Evolutionary conservation across 1,139 yeast species (phyloP), one percentile per base, ranked within the genome.

Genomic region (Yamadazyma dendronema): DNA sequence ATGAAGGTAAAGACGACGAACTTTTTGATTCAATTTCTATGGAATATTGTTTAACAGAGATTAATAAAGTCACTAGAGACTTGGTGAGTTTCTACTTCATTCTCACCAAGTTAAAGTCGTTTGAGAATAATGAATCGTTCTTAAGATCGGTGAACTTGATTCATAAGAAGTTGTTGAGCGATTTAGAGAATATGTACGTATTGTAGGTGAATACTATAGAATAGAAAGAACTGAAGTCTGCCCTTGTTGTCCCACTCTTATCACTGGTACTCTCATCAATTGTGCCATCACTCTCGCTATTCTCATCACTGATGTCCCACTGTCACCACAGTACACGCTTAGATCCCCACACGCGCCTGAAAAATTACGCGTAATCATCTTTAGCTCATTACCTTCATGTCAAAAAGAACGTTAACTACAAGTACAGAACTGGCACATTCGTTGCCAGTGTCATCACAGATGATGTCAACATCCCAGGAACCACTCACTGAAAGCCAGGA

Each of bases 371-470:
- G 26, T 30, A 34, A 25, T 25, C 23, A 13, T 17, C 22, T 28
- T 33, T 12, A n/a, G n/a, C n/a, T n/a, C n/a, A n/a, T n/a, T 31
- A 12, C 17, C 11, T 13, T 17, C 32, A 44, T 44, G 50, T 39
- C 44, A 12, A 48, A 48, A 40, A 43, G 52, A 38, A 31, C 36
- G 5, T 38, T 37, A 19, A 35, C 38, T n/a, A 39, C 34, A 14
- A 35, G 40, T 24, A 36, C 41, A 17, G 64, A 57, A 31, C 65
- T 64, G 36, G 72, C 74, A 1, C 74, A 69, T 39, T 57, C 77
- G 7, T 54, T 70, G 33, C 79, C 78, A 1, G 68, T 65, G 2
- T 68, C 69, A 3, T 59, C 72, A 3, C 76, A 69, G 47, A 40
- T 42, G 19, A 29, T 47, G 7, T 30, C 35, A 10, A 50, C 59